Percentiles rank a stretch among this genome's conserved stretches.
phyloP scores from a whole-genome alignment of 306 rosid genomes.

The Castanopsis chinensis region DNA sequence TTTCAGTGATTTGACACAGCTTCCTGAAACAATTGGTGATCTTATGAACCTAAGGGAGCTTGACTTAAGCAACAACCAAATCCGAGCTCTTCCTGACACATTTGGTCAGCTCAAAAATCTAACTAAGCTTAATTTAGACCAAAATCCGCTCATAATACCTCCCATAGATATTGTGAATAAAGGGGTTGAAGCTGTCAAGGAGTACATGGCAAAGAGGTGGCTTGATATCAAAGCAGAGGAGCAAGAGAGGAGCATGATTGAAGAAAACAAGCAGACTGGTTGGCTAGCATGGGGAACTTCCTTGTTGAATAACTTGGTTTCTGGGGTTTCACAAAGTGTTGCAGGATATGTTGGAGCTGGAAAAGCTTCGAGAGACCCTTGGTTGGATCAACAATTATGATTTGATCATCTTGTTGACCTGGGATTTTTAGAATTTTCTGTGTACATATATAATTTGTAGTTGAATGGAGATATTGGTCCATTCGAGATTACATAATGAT shows the following conservation, averaged over 20 bases:
- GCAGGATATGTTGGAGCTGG: slow-evolving; percentile 33
- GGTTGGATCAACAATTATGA: slow-evolving; percentile 41
- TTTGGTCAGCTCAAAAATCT: slow-evolving; percentile 44
- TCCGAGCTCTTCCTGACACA: slow-evolving; percentile 44
- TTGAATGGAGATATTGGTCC: neutral
- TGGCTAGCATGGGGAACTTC: slow-evolving; percentile 52
- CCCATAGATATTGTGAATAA: slow-evolving; percentile 40
- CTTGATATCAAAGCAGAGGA: slow-evolving; percentile 29
- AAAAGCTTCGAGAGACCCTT: slow-evolving; percentile 38
- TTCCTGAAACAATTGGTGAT: slow-evolving; percentile 50
- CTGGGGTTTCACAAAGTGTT: slow-evolving; percentile 39
- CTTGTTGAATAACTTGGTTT: slow-evolving; percentile 35
- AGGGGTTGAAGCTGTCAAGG: slow-evolving; percentile 50
- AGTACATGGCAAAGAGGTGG: slow-evolving; percentile 47
- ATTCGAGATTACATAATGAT: too few species aligned
- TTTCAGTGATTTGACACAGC: slow-evolving; percentile 45
- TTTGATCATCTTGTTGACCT: neutral
- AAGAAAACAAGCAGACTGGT: slow-evolving; percentile 32
- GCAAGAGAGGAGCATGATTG: slow-evolving; percentile 31
- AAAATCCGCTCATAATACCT: slow-evolving; percentile 44
- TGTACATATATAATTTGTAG: neutral
- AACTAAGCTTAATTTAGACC: slow-evolving; percentile 45
- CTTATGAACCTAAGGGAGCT: slow-evolving; percentile 44
- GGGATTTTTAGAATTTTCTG: neutral
- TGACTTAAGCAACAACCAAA: slow-evolving; percentile 53